Evolutionary conservation across 106 monocot species (phyloP), one percentile per base, ranked within the genome.

Genomic region (Gastrodia elata): DNA sequence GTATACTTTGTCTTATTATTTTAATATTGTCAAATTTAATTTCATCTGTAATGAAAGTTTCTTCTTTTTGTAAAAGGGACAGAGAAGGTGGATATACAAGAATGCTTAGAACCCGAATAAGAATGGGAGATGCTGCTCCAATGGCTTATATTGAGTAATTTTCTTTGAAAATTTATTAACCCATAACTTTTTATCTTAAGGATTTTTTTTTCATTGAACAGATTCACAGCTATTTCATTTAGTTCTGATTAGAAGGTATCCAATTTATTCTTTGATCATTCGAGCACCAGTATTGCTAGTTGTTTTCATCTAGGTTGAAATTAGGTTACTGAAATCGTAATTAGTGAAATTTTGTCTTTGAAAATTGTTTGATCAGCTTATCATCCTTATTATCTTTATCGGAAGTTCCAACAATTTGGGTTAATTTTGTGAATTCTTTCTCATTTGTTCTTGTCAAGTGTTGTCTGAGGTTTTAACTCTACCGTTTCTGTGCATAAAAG

Each of bases 51-150:
- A 25, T 72, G 57, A 16, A 27, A 68, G 56, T 25, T n/a, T 38
- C 39, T 67, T 52, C 46, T 64, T 58, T 67, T 18, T 20, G 22
- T 77, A 16, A 61, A 72, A 97, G 96, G 64, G 83, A 93, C 42
- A 77, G 97, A 83, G 93, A 88, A 74, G 97, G 97, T 83, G 97
- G 97, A 9, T 98, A 98, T 72, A 98, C 97, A 78, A 91, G 97
- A 76, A 27, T 98, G 27, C 84, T 98, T 65, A 84, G 93, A 49
- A 98, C 97, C 42, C 89, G 97, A 67, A 98, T 98, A 82, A 71
- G 97, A 46, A 82, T 88, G 77, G 97, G 97, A 8, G 93, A 98
- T 87, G 97, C 97, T 76, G 93, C 97, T 74, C 91, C 97, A 25
- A 93, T 98, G 97, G 97, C 97, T 33, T 93, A 98, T 72, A 98